Percentiles rank a stretch among this genome's conserved stretches.
phyloP scores from a whole-genome alignment of 2,329 filamentous ascomycete species.

The Fonsecaea pedrosoi region DNA sequence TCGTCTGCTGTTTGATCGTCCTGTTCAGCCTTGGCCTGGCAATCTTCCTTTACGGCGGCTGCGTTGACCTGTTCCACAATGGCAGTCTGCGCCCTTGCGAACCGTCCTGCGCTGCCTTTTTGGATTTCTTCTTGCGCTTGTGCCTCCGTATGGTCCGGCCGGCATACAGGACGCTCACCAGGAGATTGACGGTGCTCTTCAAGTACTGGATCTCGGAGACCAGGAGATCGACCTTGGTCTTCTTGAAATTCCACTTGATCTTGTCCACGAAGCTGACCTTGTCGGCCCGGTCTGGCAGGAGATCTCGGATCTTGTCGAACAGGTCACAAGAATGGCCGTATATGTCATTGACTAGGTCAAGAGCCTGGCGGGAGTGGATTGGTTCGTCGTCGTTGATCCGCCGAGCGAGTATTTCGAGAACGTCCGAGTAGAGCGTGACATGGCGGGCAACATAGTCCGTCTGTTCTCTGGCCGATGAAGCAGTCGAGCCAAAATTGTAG shows the following conservation, averaged over 20 bases:
- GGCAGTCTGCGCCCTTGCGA: conserved; percentile 18
- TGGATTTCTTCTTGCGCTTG: conserved; percentile 3
- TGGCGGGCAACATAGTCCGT: conserved; percentile 23
- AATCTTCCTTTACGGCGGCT: conserved; percentile 1
- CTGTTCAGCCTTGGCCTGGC: conserved; percentile 17
- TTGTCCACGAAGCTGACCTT: conserved; percentile 19
- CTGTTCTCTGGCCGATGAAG: conserved; percentile 21
- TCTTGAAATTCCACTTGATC: conserved; percentile 29
- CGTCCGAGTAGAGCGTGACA: conserved; percentile 26
- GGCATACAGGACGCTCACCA: conserved; percentile 19
- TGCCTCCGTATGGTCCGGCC: conserved; percentile 16
- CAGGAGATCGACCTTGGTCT: conserved; percentile 24
- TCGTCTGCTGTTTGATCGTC: conserved; percentile 7
- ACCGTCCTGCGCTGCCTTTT: neutral
- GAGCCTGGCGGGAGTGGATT: conserved; percentile 19
- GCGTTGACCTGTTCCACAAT: conserved; percentile 20
- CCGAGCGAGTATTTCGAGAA: conserved; percentile 19
- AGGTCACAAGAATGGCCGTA: conserved; percentile 18
- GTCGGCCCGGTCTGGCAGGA: conserved; percentile 10
- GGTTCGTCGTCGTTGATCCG: conserved; percentile 26
- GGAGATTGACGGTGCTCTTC: conserved; percentile 22
- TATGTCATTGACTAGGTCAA: conserved; percentile 22
- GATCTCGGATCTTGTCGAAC: conserved; percentile 16
- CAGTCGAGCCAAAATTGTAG: conserved; percentile 20
- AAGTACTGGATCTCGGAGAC: conserved; percentile 27